phyloP scores from a whole-genome alignment of 202 grass and related monocot genomes.

The Carex sylvatica region DNA sequence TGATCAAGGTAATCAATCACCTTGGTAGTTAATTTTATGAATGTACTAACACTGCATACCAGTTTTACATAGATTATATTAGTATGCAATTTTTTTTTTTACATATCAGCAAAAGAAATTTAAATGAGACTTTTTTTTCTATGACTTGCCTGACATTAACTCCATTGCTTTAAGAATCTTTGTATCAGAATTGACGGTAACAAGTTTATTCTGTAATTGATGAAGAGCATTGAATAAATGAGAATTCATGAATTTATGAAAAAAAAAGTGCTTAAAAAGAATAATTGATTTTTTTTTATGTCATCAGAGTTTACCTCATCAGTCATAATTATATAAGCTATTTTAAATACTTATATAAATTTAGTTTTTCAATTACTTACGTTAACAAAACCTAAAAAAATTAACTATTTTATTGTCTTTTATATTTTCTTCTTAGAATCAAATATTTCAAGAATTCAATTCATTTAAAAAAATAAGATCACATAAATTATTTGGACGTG shows the following conservation, averaged over 20 bases:
- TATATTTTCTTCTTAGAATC: too few relatives aligned
- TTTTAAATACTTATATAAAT: too few relatives aligned
- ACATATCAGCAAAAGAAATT: background rate
- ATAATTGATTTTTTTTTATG: background rate
- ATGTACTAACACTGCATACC: background rate
- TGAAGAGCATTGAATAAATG: background rate
- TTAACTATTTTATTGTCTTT: too few relatives aligned
- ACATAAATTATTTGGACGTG: too few relatives aligned
- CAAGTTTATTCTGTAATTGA: slow-evolving; percentile 51
- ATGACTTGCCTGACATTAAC: slow-evolving; percentile 68
- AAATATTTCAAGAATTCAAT: too few relatives aligned
- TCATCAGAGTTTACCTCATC: slow-evolving; percentile 50
- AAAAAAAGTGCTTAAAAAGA: background rate
- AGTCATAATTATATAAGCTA: slow-evolving; percentile 98
- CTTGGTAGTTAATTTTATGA: background rate
- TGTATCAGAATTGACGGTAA: slow-evolving; percentile 59
- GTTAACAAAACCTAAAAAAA: too few relatives aligned
- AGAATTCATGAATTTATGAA: background rate
- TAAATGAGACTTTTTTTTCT: slow-evolving; percentile 3
- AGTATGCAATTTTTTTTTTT: background rate
- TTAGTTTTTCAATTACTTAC: too few relatives aligned
- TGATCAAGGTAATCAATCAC: background rate
- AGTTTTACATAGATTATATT: background rate
- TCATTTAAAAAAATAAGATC: too few relatives aligned
- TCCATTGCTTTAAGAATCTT: slow-evolving; percentile 88